Base-by-base conservation (phyloP, 495 filamentous ascomycete species). In the Venustampulla echinocandica region DNA sequence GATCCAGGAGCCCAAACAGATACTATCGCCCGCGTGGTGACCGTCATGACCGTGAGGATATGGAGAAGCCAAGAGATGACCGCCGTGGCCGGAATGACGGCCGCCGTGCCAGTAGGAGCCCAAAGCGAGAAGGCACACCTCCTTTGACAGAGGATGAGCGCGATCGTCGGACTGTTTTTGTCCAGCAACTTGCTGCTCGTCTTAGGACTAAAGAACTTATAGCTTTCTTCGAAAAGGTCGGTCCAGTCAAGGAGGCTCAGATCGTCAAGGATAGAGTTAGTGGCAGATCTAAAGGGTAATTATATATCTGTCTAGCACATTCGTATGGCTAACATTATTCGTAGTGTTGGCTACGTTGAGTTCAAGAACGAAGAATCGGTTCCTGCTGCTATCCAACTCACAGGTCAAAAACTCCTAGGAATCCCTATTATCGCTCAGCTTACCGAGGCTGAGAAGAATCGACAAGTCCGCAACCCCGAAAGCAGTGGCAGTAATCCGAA, bases 231-330 rank as follows among this genome's bases (percentile, higher is more conserved):
- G 87, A 95, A 66, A 90, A 90, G 68, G 85, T 90, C 59, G 93
- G 93, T 55, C 84, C 87, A 23, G 92, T 99, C 20, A 93, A 90
- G 58, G 93, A 97, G 66, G 93, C 93, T 42, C 92, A 96, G 66
- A 97, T 99, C 57, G 93, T 99, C n/a, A 97, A 95, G 69, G 93
- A 99, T 58, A 76, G 93, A 47, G 87, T 97, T 45, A 94, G 87
- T 67, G 87, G 88, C 52, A 84, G 93, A 64, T 95, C 89, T 17
- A 99, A 99, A 77, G 92, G 92, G 92, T 96, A 74, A 54, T 81
- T 73, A 17, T 23, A 10, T n/a, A 17, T 24, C 17, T 30, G 15
- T 21, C 33, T 15, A 49, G 32, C 4, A 20, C 3, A n/a, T n/a
- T 15, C 25, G 10, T 13, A 25, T 14, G 36, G 24, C 68, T 73